These are phyloP conservation scores for Puccinia brachypodii DNA, from an alignment of 1,284 basidiomycete genomes.

Conservation along the genomic window DNA sequence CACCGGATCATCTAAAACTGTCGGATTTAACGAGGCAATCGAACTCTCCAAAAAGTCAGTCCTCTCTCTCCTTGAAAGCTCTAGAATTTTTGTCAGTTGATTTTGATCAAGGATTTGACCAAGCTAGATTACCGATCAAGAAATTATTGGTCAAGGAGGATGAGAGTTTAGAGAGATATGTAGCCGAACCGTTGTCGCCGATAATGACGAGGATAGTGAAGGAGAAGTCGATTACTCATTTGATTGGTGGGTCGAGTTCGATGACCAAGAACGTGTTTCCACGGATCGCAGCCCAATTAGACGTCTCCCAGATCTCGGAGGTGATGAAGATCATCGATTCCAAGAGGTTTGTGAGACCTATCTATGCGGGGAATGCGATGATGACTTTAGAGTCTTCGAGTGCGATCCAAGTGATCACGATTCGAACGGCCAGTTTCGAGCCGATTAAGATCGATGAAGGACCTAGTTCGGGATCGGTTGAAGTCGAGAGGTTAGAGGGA, in stretches of 20 bases:
- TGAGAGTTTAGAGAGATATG: conserved; percentile 43
- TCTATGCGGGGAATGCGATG: conserved; percentile 98
- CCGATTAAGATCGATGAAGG: conserved; percentile 20
- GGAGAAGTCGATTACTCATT: conserved; percentile 69
- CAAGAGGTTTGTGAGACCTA: conserved; percentile 83
- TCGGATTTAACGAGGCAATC: conserved; percentile 64
- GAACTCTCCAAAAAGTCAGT: conserved; percentile 76
- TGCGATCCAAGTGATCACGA: conserved; percentile 89
- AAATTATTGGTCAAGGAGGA: conserved; percentile 39
- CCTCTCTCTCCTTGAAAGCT: not conserved
- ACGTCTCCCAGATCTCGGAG: conserved; percentile 76
- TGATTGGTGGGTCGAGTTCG: conserved; percentile 77
- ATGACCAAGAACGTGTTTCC: conserved; percentile 76
- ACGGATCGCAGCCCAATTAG: conserved; percentile 79
- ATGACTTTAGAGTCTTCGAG: conserved; percentile 82
- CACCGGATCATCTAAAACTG: conserved; percentile 71
- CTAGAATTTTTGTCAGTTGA: not conserved
- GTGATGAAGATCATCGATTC: conserved; percentile 80
- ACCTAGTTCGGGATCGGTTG: conserved; percentile 62
- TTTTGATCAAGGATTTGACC: not conserved
- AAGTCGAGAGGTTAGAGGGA: conserved; percentile 65
- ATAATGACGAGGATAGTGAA: conserved; percentile 61
- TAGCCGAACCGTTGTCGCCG: conserved; percentile 61
- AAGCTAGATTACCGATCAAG: conserved; percentile 20
- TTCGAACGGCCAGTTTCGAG: conserved; percentile 89